Evolutionary conservation across 495 filamentous ascomycete genomes (phyloP).

Genomic region (Cryomyces antarcticus): DNA sequence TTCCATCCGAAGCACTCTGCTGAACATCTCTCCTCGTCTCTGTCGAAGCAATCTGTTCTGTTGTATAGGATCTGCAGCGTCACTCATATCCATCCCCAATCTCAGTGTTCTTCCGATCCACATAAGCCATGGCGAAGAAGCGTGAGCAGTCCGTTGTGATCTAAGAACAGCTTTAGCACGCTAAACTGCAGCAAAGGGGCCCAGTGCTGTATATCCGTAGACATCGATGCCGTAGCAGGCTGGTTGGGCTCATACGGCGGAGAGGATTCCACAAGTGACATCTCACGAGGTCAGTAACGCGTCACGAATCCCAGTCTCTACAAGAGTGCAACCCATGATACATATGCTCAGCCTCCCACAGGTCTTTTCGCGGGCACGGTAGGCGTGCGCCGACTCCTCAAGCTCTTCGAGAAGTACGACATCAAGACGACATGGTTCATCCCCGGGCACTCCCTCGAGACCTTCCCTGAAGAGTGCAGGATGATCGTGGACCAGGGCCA

Average conservation of each 20-base stretch:
- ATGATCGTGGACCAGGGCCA: slow-evolving; percentile 56
- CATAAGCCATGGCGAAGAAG: no score
- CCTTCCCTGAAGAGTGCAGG: slow-evolving; percentile 55
- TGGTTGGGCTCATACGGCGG: slow-evolving; percentile 59
- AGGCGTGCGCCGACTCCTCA: slow-evolving; percentile 49
- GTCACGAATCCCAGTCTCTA: neutral
- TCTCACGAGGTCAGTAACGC: slow-evolving; percentile 29
- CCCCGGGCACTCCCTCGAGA: slow-evolving; percentile 60
- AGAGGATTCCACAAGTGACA: slow-evolving; percentile 47
- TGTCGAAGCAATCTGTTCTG: no score
- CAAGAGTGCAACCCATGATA: neutral
- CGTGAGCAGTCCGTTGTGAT: no score
- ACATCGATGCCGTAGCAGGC: slow-evolving; percentile 51
- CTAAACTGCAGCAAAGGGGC: neutral
- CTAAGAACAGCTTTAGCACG: no score
- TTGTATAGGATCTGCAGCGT: no score
- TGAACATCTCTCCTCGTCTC: no score
- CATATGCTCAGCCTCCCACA: slow-evolving; percentile 10
- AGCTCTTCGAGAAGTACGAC: slow-evolving; percentile 56
- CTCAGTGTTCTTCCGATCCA: no score
- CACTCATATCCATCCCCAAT: no score
- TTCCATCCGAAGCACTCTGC: no score
- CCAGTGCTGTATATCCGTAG: slow-evolving; percentile 16
- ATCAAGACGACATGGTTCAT: slow-evolving; percentile 79
- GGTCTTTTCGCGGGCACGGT: slow-evolving; percentile 56